Percentiles rank a stretch among this genome's conserved stretches.
Evolutionary conservation across 495 filamentous ascomycete genomes (phyloP).

Genomic region (Neurospora sp.): DNA sequence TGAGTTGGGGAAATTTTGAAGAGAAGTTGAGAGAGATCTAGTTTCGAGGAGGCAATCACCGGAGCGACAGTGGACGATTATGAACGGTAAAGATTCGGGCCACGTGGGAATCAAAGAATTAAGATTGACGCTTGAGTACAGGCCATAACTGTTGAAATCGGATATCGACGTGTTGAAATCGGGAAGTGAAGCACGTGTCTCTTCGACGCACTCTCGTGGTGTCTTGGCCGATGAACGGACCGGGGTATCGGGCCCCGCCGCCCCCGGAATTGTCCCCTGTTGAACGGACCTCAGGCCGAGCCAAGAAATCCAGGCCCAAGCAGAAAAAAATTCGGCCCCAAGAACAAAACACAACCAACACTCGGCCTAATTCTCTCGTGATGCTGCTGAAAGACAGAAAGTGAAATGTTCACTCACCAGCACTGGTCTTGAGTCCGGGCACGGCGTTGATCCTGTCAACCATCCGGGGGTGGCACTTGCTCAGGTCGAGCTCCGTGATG

Average conservation of each 20-base stretch:
- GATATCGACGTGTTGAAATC: neutral
- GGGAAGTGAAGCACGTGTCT: neutral
- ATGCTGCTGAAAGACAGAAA: neutral
- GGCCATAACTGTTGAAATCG: neutral
- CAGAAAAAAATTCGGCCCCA: neutral
- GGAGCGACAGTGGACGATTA: neutral
- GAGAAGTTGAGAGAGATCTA: neutral
- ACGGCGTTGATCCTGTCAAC: conserved; percentile 38
- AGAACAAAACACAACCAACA: neutral
- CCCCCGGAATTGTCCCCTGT: neutral
- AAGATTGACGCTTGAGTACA: neutral
- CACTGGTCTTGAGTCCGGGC: conserved; percentile 40
- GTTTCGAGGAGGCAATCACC: neutral
- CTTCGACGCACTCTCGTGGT: neutral
- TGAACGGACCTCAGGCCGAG: neutral
- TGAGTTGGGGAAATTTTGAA: neutral
- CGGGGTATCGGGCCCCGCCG: neutral
- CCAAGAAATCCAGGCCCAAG: neutral
- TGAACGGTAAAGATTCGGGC: neutral
- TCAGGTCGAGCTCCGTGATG: conserved; percentile 38
- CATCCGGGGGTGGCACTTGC: conserved; percentile 29
- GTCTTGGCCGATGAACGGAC: neutral
- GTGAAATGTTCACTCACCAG: conserved; percentile 29
- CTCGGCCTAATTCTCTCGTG: neutral
- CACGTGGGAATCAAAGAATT: neutral